Evolutionary conservation across 176 grass and related monocot genomes (phyloP).

Genomic region (Rhipidocladum racemiflorum): DNA sequence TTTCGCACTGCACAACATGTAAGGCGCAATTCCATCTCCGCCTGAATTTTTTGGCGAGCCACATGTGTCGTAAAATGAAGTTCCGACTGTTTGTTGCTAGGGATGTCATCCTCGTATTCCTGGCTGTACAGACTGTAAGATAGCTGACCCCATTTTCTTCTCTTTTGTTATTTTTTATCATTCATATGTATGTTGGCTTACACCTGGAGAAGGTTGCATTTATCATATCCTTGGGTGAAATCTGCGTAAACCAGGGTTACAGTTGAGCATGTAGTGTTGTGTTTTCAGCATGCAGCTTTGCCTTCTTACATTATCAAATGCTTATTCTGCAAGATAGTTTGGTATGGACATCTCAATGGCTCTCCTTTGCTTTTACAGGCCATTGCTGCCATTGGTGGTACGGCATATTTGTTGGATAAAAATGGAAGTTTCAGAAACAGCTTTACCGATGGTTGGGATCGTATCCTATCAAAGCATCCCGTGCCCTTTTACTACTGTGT

Average conservation of each 20-base stretch:
- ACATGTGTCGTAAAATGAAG: slow-evolving; percentile 73
- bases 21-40: slow-evolving; percentile 76
- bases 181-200: background rate
- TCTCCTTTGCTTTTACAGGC: slow-evolving; percentile 34
- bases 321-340: background rate
- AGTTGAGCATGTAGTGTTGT: background rate
- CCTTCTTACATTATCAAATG: slow-evolving; percentile 4
- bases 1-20: slow-evolving; percentile 89
- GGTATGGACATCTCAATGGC: background rate
- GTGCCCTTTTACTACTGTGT: slow-evolving; percentile 84
- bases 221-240: background rate
- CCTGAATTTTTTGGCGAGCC: slow-evolving; percentile 51
- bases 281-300: background rate
- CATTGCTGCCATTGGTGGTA: slow-evolving; percentile 61
- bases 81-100: slow-evolving; percentile 79
- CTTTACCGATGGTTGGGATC: slow-evolving; percentile 78
- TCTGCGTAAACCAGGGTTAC: background rate
- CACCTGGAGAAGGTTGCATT: background rate
- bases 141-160: slow-evolving; percentile 9
- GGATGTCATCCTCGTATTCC: slow-evolving; percentile 70
- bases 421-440: slow-evolving; percentile 75
- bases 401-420: slow-evolving; percentile 68
- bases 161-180: background rate
- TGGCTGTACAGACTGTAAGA: slow-evolving; percentile 76
- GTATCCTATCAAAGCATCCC: slow-evolving; percentile 74